phyloP scores from a whole-genome alignment of 495 filamentous ascomycete genomes.

The Penicillium roqueforti region DNA sequence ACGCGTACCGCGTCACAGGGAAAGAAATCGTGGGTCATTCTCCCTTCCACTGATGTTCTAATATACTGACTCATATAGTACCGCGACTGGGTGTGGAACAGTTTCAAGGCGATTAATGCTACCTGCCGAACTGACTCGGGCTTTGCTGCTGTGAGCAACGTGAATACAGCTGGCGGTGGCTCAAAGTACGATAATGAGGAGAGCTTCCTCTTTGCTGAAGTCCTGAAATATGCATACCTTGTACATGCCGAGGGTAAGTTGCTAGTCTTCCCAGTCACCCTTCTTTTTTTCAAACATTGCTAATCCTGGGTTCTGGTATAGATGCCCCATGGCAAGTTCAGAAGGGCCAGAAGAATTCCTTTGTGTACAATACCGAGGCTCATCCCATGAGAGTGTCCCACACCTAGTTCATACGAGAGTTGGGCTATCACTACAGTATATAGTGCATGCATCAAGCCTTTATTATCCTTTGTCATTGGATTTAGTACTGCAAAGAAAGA shows the following conservation, averaged over 20 bases:
- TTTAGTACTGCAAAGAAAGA: no score
- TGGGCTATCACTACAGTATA: not conserved
- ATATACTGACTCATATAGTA: constrained; percentile 48
- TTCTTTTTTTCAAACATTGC: not conserved
- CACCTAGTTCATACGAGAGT: constrained; percentile 8
- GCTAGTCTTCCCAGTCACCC: not conserved
- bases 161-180: constrained; percentile 61
- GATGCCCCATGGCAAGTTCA: constrained; percentile 66
- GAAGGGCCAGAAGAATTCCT: constrained; percentile 53
- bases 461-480: not conserved
- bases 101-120: constrained; percentile 64
- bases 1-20: constrained; percentile 76
- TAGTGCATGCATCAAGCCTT: not conserved
- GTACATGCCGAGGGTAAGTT: constrained; percentile 48
- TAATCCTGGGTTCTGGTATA: constrained; percentile 16
- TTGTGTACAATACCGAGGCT: constrained; percentile 82
- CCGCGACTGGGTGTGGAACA: constrained; percentile 82
- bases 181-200: constrained; percentile 67
- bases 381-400: constrained; percentile 63
- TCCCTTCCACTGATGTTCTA: not conserved
- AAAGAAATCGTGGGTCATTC: constrained; percentile 41
- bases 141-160: constrained; percentile 61
- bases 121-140: constrained; percentile 62
- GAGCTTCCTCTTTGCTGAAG: constrained; percentile 88
- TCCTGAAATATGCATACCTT: constrained; percentile 80